Evolutionary conservation across 2,329 filamentous ascomycete species (phyloP).

Genomic region (Coccinonectria pachysandricola): DNA sequence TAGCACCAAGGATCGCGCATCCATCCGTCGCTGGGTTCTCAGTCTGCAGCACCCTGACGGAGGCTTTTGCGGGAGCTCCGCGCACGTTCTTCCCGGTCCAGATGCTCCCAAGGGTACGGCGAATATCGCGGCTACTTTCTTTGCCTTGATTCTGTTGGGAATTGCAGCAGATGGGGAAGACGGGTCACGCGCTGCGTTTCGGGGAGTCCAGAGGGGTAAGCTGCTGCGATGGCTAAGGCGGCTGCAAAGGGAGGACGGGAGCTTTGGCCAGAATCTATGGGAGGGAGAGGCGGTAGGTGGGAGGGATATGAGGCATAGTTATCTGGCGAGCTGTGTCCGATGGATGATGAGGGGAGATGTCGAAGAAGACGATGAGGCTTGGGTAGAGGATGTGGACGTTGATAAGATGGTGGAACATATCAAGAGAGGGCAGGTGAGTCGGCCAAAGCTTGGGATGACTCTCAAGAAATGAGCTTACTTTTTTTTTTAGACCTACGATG

Average conservation of each 20-base stretch:
- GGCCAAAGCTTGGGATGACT: too few species aligned
- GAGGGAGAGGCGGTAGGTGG: conserved; percentile 58
- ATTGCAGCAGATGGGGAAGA: conserved; percentile 32
- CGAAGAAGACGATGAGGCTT: conserved; percentile 38
- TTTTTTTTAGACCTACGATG: conserved; percentile 75
- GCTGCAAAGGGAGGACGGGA: conserved; percentile 75
- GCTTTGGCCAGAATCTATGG: conserved; percentile 76
- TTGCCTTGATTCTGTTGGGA: conserved; percentile 68
- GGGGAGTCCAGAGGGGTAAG: conserved; percentile 54
- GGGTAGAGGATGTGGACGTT: conserved; percentile 64
- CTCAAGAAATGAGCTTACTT: too few species aligned
- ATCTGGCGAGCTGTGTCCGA: conserved; percentile 69
- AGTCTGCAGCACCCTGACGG: conserved; percentile 75
- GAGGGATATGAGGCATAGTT: conserved; percentile 78
- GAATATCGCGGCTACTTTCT: conserved; percentile 80
- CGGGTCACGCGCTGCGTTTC: conserved; percentile 36
- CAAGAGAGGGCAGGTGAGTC: conserved; percentile 44
- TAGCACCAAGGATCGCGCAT: conserved; percentile 31
- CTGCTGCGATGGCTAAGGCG: conserved; percentile 64
- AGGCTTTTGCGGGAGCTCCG: conserved; percentile 81
- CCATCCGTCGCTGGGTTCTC: conserved; percentile 67
- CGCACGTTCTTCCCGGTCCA: conserved; percentile 34
- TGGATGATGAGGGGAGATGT: conserved; percentile 66
- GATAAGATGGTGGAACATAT: conserved; percentile 62
- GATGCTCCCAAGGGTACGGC: conserved; percentile 42